Evolutionary conservation across 306 rosid species (phyloP).

Genomic region (Rosa lucieae): DNA sequence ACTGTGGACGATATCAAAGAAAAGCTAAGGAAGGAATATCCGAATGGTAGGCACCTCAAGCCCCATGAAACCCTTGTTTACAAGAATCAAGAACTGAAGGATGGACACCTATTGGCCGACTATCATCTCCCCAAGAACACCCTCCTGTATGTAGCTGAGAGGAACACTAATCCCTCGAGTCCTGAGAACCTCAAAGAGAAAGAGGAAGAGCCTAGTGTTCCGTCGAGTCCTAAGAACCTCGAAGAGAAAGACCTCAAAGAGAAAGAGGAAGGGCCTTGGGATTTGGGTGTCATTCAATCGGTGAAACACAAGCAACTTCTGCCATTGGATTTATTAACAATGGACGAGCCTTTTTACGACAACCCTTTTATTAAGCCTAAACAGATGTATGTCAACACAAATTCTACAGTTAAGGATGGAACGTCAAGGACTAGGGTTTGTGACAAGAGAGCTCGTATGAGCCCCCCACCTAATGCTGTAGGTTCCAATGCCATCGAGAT

Average conservation of each 20-base stretch:
- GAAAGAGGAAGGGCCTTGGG: neutral
- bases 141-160: neutral
- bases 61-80: neutral
- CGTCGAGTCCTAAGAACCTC: neutral
- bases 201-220: neutral
- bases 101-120: neutral
- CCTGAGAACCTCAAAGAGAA: no score
- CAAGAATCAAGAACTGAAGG: neutral
- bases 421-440: no score
- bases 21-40: neutral
- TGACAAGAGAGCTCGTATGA: neutral
- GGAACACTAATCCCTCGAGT: neutral
- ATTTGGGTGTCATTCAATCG: neutral
- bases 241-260: neutral
- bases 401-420: neutral
- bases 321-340: neutral
- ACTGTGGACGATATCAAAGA: neutral
- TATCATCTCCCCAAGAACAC: neutral
- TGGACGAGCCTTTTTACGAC: neutral
- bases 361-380: neutral
- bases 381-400: neutral
- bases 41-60: neutral
- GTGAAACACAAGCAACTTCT: neutral
- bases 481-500: neutral
- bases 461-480: neutral